Base-by-base conservation (phyloP, 2,329 filamentous ascomycete genomes). In the Clarireedia monteithiana region DNA sequence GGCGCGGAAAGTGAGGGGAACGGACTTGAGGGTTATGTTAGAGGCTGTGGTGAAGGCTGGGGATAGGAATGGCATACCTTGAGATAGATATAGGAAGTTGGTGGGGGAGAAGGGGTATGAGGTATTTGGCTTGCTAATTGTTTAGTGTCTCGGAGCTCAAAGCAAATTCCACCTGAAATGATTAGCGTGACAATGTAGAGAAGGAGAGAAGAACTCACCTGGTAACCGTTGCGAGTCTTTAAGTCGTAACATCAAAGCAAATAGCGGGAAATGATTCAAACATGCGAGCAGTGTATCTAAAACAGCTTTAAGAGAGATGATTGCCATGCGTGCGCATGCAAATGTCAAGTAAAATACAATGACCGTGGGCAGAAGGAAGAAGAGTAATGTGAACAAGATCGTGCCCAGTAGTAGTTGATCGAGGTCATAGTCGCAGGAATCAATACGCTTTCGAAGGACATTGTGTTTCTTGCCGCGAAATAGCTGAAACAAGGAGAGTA, bases 391-490 rank as follows among this genome's bases (percentile, higher is more conserved):
- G 69, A 99, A 99, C 20, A 99, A 77, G 58, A 99, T 97, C 0
- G 94, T 99, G 59, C 94, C 94, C 6, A 99, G 85, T 6, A 99
- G 84, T 4, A 99, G 82, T 73, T 99, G 95, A 69, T 99, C 94
- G 24, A 99, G 81, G 69, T 97, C 94, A 73, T 99, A 99, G 73
- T 97, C 94, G 77, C 94, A 99, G 48, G 91, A 96, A 70, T 99
- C 94, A 66, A 99, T 97, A 73, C 94, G 91, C 68, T 96, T 96
- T 59, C 95, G 88, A 23, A 99, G 81, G 15, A 99, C 87, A 64
- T 99, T 99, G 69, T 95, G 88, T 72, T 99, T 99, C 75, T 96
- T 97, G 57, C 94, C 95, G 34, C 92, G 89, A 69, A 99, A 99
- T 9, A 99, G 84, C 70, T 99, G 95, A 72, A 99, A 99, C n/a